Evolutionary conservation across 2,329 filamentous ascomycete genomes (phyloP).

Genomic region (Fusarium pininemorale): DNA sequence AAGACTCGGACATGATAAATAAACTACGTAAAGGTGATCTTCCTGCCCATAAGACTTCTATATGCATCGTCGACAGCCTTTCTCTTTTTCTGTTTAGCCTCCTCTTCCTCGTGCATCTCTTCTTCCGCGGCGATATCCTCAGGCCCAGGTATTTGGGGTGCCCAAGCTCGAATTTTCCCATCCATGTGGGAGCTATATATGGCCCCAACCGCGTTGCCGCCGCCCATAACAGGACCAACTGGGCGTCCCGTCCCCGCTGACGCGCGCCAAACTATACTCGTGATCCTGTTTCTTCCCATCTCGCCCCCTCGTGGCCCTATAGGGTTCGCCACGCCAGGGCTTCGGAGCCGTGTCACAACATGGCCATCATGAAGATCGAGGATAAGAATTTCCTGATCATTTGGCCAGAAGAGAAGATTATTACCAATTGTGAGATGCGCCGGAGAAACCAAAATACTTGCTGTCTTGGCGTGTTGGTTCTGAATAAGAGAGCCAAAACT

Average conservation of each 20-base stretch:
- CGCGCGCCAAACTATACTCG: slow-evolving; percentile 77
- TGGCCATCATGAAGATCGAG: slow-evolving; percentile 83
- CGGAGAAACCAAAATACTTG: slow-evolving; percentile 72
- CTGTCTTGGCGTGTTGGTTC: slow-evolving; percentile 72
- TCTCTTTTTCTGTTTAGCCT: slow-evolving; percentile 69
- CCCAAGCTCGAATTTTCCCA: slow-evolving; percentile 84
- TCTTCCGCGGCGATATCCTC: slow-evolving; percentile 60
- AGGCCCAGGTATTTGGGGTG: slow-evolving; percentile 64
- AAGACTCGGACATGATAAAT: background rate
- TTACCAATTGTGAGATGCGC: slow-evolving; percentile 63
- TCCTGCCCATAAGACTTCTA: slow-evolving; percentile 75
- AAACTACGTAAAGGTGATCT: slow-evolving; percentile 68
- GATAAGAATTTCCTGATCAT: slow-evolving; percentile 80
- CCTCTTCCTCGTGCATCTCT: slow-evolving; percentile 53
- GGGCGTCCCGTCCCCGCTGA: slow-evolving; percentile 67
- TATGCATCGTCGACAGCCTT: slow-evolving; percentile 84
- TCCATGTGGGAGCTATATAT: slow-evolving; percentile 86
- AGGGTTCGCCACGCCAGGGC: slow-evolving; percentile 64
- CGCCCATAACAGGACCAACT: slow-evolving; percentile 69
- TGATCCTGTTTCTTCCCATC: slow-evolving; percentile 73
- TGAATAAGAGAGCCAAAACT: slow-evolving; percentile 86
- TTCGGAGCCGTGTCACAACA: slow-evolving; percentile 74
- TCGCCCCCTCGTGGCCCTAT: slow-evolving; percentile 55
- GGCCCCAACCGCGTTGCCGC: slow-evolving; percentile 60
- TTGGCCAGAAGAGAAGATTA: slow-evolving; percentile 82